Evolutionary conservation across 768 basidiomycete species (phyloP).

Genomic region (Russula compacta): DNA sequence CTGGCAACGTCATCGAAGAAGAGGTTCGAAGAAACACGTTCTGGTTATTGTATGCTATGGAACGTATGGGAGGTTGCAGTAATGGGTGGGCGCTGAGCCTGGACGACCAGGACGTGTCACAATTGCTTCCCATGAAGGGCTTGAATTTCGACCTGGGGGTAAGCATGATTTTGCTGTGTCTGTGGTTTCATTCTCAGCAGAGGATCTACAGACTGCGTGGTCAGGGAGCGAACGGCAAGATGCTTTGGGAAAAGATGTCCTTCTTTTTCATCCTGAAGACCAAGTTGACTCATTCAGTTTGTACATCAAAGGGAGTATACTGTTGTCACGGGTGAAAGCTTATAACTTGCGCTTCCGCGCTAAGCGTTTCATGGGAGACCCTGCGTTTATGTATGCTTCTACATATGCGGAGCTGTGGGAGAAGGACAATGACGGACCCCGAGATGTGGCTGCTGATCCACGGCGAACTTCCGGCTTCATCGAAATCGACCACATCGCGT

Average conservation of each 20-base stretch:
- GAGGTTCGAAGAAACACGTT: conserved; percentile 66
- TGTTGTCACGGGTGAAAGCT: conserved; percentile 51
- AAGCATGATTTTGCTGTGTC: conserved; percentile 22
- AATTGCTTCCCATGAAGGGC: conserved; percentile 54
- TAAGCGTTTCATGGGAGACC: conserved; percentile 51
- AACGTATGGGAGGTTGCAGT: conserved; percentile 56
- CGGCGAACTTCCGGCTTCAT: conserved; percentile 26
- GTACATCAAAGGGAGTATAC: conserved; percentile 58
- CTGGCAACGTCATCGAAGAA: conserved; percentile 56
- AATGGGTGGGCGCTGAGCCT: conserved; percentile 65
- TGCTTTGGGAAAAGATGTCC: conserved; percentile 51
- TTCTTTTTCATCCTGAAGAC: conserved; percentile 50
- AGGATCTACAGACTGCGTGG: conserved; percentile 38
- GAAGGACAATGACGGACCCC: conserved; percentile 1
- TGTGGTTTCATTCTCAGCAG: conserved; percentile 6
- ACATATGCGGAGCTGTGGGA: conserved; percentile 14
- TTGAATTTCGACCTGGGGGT: conserved; percentile 57
- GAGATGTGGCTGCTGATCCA: conserved; percentile 21
- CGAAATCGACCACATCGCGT: conserved; percentile 24
- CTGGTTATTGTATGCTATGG: conserved; percentile 62
- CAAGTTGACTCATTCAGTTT: conserved; percentile 64
- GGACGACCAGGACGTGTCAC: conserved; percentile 68
- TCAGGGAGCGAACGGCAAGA: conserved; percentile 49
- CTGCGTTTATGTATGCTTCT: conserved; percentile 31
- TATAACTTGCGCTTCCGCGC: conserved; percentile 62